Base-by-base conservation (phyloP, 768 basidiomycete species). In the Leucosporidium yakuticum region DNA sequence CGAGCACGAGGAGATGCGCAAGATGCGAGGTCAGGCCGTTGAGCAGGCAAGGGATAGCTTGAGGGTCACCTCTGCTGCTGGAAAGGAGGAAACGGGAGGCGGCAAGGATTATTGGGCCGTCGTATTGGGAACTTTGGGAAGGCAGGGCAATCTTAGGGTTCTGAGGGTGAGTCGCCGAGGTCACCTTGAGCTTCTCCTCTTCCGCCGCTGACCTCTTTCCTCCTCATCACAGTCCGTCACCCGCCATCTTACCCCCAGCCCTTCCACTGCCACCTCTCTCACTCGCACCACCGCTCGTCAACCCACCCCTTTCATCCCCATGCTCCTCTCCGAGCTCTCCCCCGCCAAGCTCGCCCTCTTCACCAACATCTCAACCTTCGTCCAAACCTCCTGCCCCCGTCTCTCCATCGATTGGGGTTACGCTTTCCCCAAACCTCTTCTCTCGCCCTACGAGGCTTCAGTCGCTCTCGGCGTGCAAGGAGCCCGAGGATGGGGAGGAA, bases 341-440 rank as follows among this genome's bases (percentile, higher is more conserved):
- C 96, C 96, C 0, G 87, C 90, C 6, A 99, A 98, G 77, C 83
- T 98, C 39, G 83, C 89, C 6, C 82, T 98, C 4, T 89, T 99
- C 78, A 82, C 83, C 56, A 85, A 86, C 0, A 84, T 98, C 73
- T 87, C 90, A 3, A 86, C 89, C 0, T 98, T 98, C 77, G 85
- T 98, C 23, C 96, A 98, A 77, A 99, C 96, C 2, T 91, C 93
- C 0, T 98, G 96, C 78, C 96, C 96, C 4, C 86, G 96, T 31
- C 81, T 99, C 62, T 93, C 91, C 23, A 98, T 98, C 65, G 96
- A 99, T 77, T 99, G 96, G 96, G 96, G 96, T 5, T 94, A 94
- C 76, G 96, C 95, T 1, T 99, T 99, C 80, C 82, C 87, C 63
- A 82, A 84, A 27, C 96, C 96, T 4, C 81, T 98, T 59, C 80